Conservation (phyloP, 2,329 filamentous ascomycete species). For the Zasmidium cellare region DNA sequence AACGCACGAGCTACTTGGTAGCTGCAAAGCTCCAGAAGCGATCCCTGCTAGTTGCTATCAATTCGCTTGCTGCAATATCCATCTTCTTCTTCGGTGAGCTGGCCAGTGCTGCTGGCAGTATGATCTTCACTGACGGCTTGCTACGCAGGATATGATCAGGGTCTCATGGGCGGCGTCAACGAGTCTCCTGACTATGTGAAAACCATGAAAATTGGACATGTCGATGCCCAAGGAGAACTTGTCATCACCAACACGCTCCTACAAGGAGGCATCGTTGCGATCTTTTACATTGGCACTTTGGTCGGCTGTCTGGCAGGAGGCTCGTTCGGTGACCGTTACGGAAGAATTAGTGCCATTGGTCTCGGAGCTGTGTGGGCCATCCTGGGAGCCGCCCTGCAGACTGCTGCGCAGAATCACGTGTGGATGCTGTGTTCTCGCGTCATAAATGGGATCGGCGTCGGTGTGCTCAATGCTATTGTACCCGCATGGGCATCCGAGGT, state of each 20-base stretch:
- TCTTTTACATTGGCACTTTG: constrained; percentile 19
- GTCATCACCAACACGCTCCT: constrained; percentile 48
- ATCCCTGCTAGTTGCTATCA: too few species aligned
- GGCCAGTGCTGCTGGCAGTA: too few species aligned
- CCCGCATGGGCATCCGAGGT: constrained; percentile 73
- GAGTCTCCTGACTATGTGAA: constrained; percentile 41
- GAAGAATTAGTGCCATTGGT: neutral
- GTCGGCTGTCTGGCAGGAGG: neutral
- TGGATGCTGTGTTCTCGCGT: constrained; percentile 2
- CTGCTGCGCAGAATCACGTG: neutral
- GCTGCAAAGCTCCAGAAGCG: too few species aligned
- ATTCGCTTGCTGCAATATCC: too few species aligned
- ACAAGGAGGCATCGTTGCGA: constrained; percentile 52
- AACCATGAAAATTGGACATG: constrained; percentile 43
- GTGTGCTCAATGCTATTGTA: constrained; percentile 62
- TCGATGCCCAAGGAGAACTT: too few species aligned
- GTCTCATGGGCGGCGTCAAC: constrained; percentile 54
- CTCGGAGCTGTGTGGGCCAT: neutral
- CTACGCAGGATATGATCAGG: constrained; percentile 53
- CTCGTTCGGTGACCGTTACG: neutral
- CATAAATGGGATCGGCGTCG: neutral
- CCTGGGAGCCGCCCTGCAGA: neutral
- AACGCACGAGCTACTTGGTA: too few species aligned
- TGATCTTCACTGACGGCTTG: too few species aligned
- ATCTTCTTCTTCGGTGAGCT: too few species aligned